Evolutionary conservation across 441 rosid species (phyloP), one percentile per base, ranked within the genome.

Genomic region (Isatis lusitanica): DNA sequence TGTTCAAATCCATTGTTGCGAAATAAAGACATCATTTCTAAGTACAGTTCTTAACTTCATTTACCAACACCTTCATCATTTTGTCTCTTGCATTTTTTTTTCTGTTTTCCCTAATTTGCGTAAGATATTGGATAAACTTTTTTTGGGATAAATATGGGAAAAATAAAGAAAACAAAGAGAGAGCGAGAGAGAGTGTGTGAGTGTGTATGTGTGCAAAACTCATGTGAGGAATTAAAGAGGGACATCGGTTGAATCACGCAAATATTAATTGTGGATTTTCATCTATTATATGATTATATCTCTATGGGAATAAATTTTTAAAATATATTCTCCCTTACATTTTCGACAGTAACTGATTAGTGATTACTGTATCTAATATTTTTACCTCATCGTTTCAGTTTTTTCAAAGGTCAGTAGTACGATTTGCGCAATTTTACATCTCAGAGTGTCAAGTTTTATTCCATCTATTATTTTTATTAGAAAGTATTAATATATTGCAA

Each of bases 241-340:
- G 5, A 21, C 43, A 70, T 76, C 68, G 76, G 76, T 74, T 78
- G 79, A 69, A 69, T 79, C 82, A 79, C 79, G 75, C 73, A 64
- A n/a, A 35, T 61, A 77, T 66, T 71, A 52, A 77, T 53, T 65
- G 63, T 76, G 6, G 6, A 26, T 42, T 52, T 66, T 61, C 33
- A 47, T 47, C 17, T 36, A 10, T 16, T 42, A 42, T 53, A 66
- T 68, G 26, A 10, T 16, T 42, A 42, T 53, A 66, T 68, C 47
- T 66, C 38, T 17, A 36, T n/a, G 36, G 75, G 56, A 38, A 58
- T 28, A 59, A 59, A 48, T 50, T 60, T 13, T 26, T 1, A 24
- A 59, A 58, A 5, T 58, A 35, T 12, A 35, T 57, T 35, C 63
- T 35, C 62, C 24, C 61, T 33, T 55, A 31, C 61, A 56, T 56